Conservation (phyloP, 23 red algal species). For the Agarophyton chilense region DNA sequence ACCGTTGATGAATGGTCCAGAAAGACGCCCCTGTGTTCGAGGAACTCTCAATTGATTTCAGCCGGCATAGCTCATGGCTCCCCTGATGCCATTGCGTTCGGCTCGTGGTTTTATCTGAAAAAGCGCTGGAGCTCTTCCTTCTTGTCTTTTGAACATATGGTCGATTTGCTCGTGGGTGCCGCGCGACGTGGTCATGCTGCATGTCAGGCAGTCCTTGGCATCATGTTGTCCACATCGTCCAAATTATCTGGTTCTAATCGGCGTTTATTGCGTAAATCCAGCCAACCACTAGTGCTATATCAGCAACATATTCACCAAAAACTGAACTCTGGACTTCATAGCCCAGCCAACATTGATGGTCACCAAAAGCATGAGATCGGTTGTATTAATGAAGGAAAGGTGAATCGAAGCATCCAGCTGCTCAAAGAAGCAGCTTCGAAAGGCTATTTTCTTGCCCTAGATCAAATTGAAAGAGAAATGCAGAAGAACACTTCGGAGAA, state of each 20-base stretch:
- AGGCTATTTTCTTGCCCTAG: slow-evolving; percentile 24
- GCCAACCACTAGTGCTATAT: too few species aligned
- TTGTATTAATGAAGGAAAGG: background rate
- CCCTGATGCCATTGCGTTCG: slow-evolving; percentile 34
- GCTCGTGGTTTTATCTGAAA: slow-evolving; percentile 13
- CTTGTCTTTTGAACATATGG: background rate
- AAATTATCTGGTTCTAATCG: background rate
- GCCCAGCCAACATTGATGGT: background rate
- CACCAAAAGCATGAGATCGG: background rate
- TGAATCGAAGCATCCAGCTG: background rate
- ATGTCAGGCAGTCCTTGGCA: slow-evolving; percentile 18
- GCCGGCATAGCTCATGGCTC: slow-evolving; percentile 26
- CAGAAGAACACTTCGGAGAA: background rate
- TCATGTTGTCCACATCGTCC: slow-evolving; percentile 4
- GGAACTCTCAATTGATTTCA: slow-evolving; percentile 2
- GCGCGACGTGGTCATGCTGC: background rate
- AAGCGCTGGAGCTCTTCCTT: slow-evolving; percentile 7
- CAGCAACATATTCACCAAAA: background rate
- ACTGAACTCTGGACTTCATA: background rate
- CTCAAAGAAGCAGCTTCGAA: background rate
- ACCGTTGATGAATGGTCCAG: slow-evolving; percentile 5
- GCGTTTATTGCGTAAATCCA: background rate
- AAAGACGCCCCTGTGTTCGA: background rate
- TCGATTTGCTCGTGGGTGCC: background rate
- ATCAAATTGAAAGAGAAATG: slow-evolving; percentile 14